Base-by-base conservation (phyloP, 2,329 filamentous ascomycete species). In the Colletotrichum lindemuthianum region DNA sequence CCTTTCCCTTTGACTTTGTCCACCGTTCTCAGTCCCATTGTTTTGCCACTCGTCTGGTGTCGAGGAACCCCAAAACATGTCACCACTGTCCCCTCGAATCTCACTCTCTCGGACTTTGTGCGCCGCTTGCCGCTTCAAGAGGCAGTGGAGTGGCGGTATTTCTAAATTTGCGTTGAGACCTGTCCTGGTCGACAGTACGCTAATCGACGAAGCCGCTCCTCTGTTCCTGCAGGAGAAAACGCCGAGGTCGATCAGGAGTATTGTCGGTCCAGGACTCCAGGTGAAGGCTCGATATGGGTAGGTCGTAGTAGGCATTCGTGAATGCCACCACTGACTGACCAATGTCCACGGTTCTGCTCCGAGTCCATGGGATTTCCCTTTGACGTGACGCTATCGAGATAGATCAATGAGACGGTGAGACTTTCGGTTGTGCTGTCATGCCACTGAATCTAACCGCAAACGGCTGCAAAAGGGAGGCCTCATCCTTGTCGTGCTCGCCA, bases 211-310 rank as follows among this genome's bases (percentile, higher is more conserved):
- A 40, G 39, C 37, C 37, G 37, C 36, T 41, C 39, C 39, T 16
- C 43, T 60, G 61, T 65, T 65, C 58, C 61, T 65, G 58, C 61
- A 61, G 58, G 51, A 41, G 39, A 37, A 33, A 56, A 41, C 24
- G 8, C 16, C 44, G 40, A 45, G n/a, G 12, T 9, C 15, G 33
- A 24, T 51, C 51, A n/a, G 24, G 41, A 12, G 41, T n/a, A n/a
- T 37, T 43, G 2, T 24, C 15, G 13, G 37, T 24, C 24, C 24
- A 24, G 24, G 4, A 11, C 32, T 24, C 24, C 24, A 24, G 24
- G 4, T 24, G 24, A 24, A 24, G 4, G 24, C 24, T 24, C 24
- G 24, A 24, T 24, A 24, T 24, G 24, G 24, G 24, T 24, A 24
- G 24, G 4, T n/a, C n/a, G n/a, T 24, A 5, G 24, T 24, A 24